Evolutionary conservation across 768 basidiomycete species (phyloP), one percentile per base, ranked within the genome.

Genomic region (Boletus subparvulus): DNA sequence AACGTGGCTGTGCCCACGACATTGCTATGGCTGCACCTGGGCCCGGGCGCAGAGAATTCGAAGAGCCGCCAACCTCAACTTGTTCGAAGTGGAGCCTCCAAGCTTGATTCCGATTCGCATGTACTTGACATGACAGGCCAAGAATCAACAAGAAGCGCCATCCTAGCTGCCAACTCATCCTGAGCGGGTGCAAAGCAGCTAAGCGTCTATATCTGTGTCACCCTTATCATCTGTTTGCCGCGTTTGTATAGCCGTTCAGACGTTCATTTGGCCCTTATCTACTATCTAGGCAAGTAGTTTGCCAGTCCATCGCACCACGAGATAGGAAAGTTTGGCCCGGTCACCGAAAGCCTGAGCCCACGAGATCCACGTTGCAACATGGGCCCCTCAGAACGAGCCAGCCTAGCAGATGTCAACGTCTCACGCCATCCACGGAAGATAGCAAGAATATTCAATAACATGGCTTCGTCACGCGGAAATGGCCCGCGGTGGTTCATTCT

Each of bases 251-350:
- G 21, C 24, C 16, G 28, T 42, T 54, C 12, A 16, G 33, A 26
- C 16, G 21, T 47, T 51, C 6, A 19, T 37, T 17, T 32, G 50
- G 4, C 16, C 30, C 43, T 55, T 33, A 21, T 21, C 21, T 21
- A 6, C 6, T 28, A 28, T 52, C 52, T 47, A 21, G 53, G 48
- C 43, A 40, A 55, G 51, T 47, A 32, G 58, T 55, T 55, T 59
- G 44, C 50, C 47, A 52, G 47, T 44, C 40, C 30, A 47, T 41
- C 32, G 37, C 24, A 41, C 19, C 49, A 56, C 59, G 19, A 45
- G 50, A 58, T 58, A 51, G 55, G 66, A 52, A 65, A 28, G 42
- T 54, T 30, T 19, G 45, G 44, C 16, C 62, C 46, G 35, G n/a
- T 35, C 32, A 10, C 26, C 13, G 44, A 42, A 49, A 52, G n/a